Conservation (phyloP, 73 alveolate genomes). For the Stentor coeruleus region DNA sequence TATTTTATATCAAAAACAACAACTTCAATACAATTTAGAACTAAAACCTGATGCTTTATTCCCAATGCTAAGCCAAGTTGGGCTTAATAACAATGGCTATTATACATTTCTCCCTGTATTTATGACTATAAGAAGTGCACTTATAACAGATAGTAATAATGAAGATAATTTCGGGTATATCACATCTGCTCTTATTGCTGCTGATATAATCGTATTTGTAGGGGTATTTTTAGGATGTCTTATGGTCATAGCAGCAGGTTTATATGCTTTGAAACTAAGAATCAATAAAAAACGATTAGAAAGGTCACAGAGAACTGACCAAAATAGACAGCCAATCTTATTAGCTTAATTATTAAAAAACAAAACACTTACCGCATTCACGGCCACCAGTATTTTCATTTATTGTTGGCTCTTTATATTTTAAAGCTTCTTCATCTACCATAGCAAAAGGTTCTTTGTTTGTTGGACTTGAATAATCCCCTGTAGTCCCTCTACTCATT, state of each 20-base stretch:
- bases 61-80: background rate
- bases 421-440: background rate
- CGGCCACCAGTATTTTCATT: background rate
- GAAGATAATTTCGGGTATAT: background rate
- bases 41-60: background rate
- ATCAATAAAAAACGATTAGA: background rate
- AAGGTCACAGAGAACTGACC: background rate
- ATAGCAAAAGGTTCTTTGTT: slow-evolving; percentile 4
- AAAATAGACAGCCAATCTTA: background rate
- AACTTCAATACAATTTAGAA: background rate
- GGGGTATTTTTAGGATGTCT: background rate
- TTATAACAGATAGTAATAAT: background rate
- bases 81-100: background rate
- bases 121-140: background rate
- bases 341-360: background rate
- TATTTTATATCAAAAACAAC: background rate
- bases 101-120: background rate
- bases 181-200: background rate
- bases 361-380: background rate
- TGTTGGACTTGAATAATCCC: background rate
- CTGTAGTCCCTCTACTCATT: slow-evolving; percentile 5
- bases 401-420: background rate
- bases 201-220: background rate
- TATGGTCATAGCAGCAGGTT: background rate
- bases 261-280: background rate